These are phyloP conservation scores for Yamadazyma atlantica DNA, from an alignment of 1,139 yeast species.

Conservation along the genomic window DNA sequence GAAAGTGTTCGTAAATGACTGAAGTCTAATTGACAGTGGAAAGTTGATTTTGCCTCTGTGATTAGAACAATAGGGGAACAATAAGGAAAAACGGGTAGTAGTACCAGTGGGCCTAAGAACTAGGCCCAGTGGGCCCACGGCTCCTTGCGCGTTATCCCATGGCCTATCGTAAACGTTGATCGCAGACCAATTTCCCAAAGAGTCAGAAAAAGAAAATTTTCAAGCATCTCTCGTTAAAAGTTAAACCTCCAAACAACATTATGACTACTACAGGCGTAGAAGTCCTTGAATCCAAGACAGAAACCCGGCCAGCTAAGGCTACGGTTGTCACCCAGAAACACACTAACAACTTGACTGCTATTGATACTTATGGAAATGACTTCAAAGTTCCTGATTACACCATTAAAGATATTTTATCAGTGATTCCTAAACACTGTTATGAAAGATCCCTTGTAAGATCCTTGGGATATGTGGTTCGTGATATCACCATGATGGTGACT, in stretches of 20 bases:
- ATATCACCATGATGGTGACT: constrained; percentile 50
- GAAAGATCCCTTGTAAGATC: constrained; percentile 61
- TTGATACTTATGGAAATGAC: constrained; percentile 61
- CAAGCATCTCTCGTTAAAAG: background rate
- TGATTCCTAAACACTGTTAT: constrained; percentile 76
- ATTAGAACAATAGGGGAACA: too few species aligned
- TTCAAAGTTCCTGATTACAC: constrained; percentile 74
- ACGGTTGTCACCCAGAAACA: background rate
- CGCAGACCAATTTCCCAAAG: constrained; percentile 5
- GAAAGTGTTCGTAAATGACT: too few species aligned
- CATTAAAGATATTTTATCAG: constrained; percentile 69
- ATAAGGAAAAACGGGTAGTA: too few species aligned
- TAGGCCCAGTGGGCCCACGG: too few species aligned
- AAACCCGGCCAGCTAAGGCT: background rate
- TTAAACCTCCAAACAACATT: too few species aligned
- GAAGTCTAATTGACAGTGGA: too few species aligned
- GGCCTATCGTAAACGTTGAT: constrained; percentile 1
- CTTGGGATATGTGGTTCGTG: constrained; percentile 64
- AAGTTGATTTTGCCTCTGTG: too few species aligned
- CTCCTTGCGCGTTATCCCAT: background rate
- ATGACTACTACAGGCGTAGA: constrained; percentile 4
- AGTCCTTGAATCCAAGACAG: background rate
- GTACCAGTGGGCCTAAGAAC: too few species aligned
- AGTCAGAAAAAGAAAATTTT: background rate
- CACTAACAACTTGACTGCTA: constrained; percentile 36